phyloP scores from a whole-genome alignment of 148 eudicot genomes.

The Silene uniflora region DNA sequence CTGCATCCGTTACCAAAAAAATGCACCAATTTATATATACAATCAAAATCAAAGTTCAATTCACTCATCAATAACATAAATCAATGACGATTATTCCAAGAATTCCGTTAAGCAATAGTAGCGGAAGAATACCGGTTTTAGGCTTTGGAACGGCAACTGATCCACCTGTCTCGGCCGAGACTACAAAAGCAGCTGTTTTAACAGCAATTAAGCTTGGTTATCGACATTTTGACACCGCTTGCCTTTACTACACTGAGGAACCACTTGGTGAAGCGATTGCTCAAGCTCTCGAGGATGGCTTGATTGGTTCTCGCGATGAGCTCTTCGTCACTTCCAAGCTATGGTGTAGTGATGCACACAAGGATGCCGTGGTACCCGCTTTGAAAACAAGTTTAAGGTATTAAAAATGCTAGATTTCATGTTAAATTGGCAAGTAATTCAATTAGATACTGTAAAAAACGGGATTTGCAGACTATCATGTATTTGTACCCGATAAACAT shows the following conservation, averaged over 20 bases:
- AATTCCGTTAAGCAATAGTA: constrained; percentile 28
- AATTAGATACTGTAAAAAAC: too few relatives aligned
- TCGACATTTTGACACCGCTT: constrained; percentile 46
- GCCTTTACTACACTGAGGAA: constrained; percentile 34
- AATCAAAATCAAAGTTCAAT: neutral
- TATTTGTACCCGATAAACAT: too few relatives aligned
- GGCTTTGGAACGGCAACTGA: constrained; percentile 36
- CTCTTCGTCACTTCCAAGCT: constrained; percentile 53
- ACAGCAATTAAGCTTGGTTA: constrained; percentile 35
- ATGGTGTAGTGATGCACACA: constrained; percentile 48
- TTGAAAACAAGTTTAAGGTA: constrained; percentile 38
- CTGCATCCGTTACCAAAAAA: neutral
- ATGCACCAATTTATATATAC: neutral
- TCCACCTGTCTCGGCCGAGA: constrained; percentile 31
- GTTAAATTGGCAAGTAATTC: too few relatives aligned
- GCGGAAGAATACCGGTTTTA: constrained; percentile 25
- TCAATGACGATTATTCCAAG: constrained; percentile 21
- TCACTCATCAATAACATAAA: neutral
- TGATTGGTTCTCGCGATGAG: constrained; percentile 40
- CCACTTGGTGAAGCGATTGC: constrained; percentile 44
- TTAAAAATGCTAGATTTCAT: too few relatives aligned
- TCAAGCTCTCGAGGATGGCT: constrained; percentile 33
- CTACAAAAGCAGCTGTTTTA: constrained; percentile 23
- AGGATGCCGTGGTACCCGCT: constrained; percentile 38
- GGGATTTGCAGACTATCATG: too few relatives aligned